phyloP scores from a whole-genome alignment of 768 basidiomycete genomes.

The Tulasnella sp. region DNA sequence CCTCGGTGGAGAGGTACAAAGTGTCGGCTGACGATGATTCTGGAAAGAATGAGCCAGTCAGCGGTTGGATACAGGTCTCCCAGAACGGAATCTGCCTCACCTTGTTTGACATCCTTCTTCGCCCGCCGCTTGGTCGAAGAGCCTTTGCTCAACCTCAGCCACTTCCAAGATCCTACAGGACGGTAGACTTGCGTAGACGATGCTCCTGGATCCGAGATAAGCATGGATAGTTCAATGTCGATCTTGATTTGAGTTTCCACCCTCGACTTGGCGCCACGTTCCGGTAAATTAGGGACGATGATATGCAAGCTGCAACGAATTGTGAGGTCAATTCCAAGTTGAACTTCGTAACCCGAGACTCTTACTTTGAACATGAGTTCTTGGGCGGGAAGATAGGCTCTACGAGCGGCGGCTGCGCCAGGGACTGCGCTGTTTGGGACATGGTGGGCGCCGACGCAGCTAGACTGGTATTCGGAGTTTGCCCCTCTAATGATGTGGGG shows the following conservation, averaged over 20 bases:
- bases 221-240: constrained; percentile 59
- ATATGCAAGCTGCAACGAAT: constrained; percentile 59
- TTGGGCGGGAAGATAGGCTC: constrained; percentile 19
- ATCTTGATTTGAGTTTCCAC: constrained; percentile 95
- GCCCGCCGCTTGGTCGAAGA: constrained; percentile 81
- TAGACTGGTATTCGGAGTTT: neutral
- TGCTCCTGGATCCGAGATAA: constrained; percentile 3
- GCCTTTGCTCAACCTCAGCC: constrained; percentile 73
- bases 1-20: constrained; percentile 64
- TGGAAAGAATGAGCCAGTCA: constrained; percentile 33
- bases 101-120: constrained; percentile 78
- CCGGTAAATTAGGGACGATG: constrained; percentile 77
- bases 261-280: constrained; percentile 78
- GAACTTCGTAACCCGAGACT: neutral
- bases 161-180: constrained; percentile 85
- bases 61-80: constrained; percentile 31
- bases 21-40: constrained; percentile 67
- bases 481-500: neutral
- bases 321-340: neutral
- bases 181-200: constrained; percentile 50
- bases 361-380: constrained; percentile 22
- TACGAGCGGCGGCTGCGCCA: neutral
- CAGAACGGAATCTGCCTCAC: constrained; percentile 41
- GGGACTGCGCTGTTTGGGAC: constrained; percentile 8
- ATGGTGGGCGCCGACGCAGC: neutral